Base-by-base conservation (phyloP, 108 stramenopile genomes). In the Nannochloropsis salina region DNA sequence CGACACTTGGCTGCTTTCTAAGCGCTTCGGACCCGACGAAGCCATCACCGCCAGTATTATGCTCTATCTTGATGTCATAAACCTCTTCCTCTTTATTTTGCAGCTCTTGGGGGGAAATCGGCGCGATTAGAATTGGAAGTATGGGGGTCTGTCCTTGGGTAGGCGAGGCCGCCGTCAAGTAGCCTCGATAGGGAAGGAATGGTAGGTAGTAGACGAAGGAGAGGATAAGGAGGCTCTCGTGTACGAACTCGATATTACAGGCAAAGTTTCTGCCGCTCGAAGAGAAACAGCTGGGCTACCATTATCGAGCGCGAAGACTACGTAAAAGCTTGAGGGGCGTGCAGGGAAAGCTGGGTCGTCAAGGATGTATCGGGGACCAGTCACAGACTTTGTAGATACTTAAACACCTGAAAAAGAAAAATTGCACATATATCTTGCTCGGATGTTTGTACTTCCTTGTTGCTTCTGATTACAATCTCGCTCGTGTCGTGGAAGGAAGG, bases 41-140 rank as follows among this genome's bases (percentile, higher is more conserved):
- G 96, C 96, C 86, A 94, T 97, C 40, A 87, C 93, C 44, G 97
- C 95, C 9, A 95, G 95, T 21, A 96, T 96, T 92, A 90, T 91
- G 21, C 83, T 96, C 3, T 96, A 95, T 90, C 93, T 94, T 80
- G 97, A 98, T 86, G 93, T 98, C 85, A 91, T 97, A 83, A 96
- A 96, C 86, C 93, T 98, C 6, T 98, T 98, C 86, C 89, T 96
- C 44, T 95, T 95, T 85, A 86, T 96, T 41, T 85, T 98, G 83
- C 85, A 93, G 86, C 41, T 97, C 8, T 81, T 96, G 42, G 83
- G 86, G 9, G 41, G 45, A 80, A 82, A 81, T 80, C 47, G 47
- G 61, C 61, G 61, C n/a, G 61, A 74, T n/a, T 74, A 74, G n/a
- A n/a, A 1, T 1, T 1, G 31, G 1, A 31, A 31, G 31, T 31